Evolutionary conservation across 1,284 basidiomycete genomes (phyloP).

Genomic region (Coniferiporia weirii): DNA sequence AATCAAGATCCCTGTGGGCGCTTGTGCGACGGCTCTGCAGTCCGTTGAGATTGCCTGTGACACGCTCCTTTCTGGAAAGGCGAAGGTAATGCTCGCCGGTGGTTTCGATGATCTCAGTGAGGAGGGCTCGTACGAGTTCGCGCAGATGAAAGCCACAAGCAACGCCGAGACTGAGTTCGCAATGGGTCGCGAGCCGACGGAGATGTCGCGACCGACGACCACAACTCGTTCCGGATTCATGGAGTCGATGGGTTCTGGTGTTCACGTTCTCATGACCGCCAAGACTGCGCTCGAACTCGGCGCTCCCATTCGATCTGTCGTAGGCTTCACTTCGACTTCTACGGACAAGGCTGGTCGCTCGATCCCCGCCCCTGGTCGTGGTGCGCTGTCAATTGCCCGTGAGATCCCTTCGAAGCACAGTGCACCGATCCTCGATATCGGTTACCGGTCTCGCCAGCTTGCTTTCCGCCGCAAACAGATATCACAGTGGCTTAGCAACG

Average conservation of each 20-base stretch:
- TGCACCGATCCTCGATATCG: constrained; percentile 72
- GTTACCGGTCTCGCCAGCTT: constrained; percentile 88
- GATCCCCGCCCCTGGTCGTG: constrained; percentile 89
- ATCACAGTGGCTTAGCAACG: constrained; percentile 88
- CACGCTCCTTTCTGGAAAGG: constrained; percentile 90
- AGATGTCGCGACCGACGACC: constrained; percentile 97
- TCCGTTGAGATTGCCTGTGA: constrained; percentile 98
- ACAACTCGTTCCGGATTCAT: constrained; percentile 95
- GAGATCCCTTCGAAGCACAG: constrained; percentile 75
- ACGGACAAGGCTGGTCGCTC: constrained; percentile 96
- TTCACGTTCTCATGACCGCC: constrained; percentile 95
- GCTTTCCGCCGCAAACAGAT: constrained; percentile 91
- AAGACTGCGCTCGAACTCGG: constrained; percentile 95
- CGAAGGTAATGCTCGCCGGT: constrained; percentile 98
- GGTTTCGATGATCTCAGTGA: constrained; percentile 98
- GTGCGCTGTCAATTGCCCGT: constrained; percentile 81
- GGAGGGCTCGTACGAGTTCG: constrained; percentile 95
- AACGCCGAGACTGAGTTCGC: constrained; percentile 96
- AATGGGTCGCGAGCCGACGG: constrained; percentile 96
- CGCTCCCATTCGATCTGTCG: constrained; percentile 86
- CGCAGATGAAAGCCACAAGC: constrained; percentile 99
- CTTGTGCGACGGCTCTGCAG: constrained; percentile 96
- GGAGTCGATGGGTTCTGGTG: constrained; percentile 96
- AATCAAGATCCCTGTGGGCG: constrained; percentile 98
- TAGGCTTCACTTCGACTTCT: constrained; percentile 96